These are phyloP conservation scores for Kwoniella bestiolae DNA, from an alignment of 768 basidiomycete genomes.

Conservation along the genomic window DNA sequence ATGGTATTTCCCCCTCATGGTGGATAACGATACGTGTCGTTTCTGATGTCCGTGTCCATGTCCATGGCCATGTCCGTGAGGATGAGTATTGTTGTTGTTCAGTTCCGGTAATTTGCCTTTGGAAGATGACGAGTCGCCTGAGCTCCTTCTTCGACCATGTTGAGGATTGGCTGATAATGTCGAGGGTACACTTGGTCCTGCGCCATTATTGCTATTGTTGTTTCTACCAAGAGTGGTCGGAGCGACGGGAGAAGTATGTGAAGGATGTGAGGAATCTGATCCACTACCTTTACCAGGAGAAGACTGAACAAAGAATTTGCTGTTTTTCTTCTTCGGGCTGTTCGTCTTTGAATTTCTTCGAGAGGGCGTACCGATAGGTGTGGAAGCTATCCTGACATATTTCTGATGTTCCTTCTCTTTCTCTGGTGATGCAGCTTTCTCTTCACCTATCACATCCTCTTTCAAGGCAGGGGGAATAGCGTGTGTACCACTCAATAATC, in stretches of 20 bases:
- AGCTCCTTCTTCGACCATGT: conserved; percentile 26
- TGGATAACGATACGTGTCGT: conserved; percentile 52
- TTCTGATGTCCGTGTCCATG: conserved; percentile 32
- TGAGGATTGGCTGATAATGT: background rate
- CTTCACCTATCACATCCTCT: conserved; percentile 38
- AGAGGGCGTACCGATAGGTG: background rate
- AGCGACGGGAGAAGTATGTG: conserved; percentile 14
- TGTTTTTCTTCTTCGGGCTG: conserved; percentile 39
- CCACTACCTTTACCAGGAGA: conserved; percentile 44
- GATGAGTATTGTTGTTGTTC: background rate
- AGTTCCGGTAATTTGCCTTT: conserved; percentile 2
- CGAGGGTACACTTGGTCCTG: conserved; percentile 5
- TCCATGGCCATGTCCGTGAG: conserved; percentile 6
- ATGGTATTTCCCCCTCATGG: conserved; percentile 51
- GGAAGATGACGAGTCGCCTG: conserved; percentile 34
- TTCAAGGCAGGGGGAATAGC: conserved; percentile 25
- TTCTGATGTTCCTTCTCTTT: conserved; percentile 1
- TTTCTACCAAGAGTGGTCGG: background rate
- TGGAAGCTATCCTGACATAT: conserved; percentile 14
- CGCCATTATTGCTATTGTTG: background rate
- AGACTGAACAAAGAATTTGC: conserved; percentile 56
- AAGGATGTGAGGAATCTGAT: conserved; percentile 39
- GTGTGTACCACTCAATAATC: conserved; percentile 22
- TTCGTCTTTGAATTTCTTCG: conserved; percentile 5
- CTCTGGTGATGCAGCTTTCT: conserved; percentile 10